A percentile compares a stretch with the other conserved stretches of the same genome.
Evolutionary conservation across 352 stramenopile species (phyloP).

Genomic region (Globisporangium cylindrosporum): DNA sequence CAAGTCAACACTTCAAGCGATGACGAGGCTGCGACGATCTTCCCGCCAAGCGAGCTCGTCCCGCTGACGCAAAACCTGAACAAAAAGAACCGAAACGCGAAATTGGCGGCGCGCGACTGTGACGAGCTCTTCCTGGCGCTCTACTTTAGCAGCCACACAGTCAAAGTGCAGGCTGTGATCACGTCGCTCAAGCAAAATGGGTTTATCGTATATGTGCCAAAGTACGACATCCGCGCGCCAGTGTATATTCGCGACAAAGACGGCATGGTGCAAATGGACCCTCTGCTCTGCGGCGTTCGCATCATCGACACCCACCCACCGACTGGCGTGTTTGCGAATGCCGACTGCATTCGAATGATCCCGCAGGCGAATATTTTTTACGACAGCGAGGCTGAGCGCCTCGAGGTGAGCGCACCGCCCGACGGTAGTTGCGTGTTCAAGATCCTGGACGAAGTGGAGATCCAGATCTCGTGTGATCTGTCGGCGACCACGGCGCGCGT

Average conservation of each 20-base stretch:
- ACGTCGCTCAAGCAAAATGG: conserved; percentile 90
- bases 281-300: conserved; percentile 63
- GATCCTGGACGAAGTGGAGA: conserved; percentile 73
- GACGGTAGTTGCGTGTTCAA: conserved; percentile 40
- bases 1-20: not conserved
- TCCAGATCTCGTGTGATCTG: conserved; percentile 80
- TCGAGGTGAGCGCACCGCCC: conserved; percentile 30
- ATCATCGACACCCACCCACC: conserved; percentile 58
- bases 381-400: conserved; percentile 25
- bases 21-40: conserved; percentile 22
- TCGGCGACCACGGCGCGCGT: conserved; percentile 64
- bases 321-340: conserved; percentile 55
- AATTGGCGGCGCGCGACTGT: conserved; percentile 85
- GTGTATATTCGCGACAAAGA: conserved; percentile 90
- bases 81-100: conserved; percentile 87
- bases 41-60: conserved; percentile 65
- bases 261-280: conserved; percentile 83
- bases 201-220: conserved; percentile 91
- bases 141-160: conserved; percentile 89
- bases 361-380: conserved; percentile 43
- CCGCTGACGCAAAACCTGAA: conserved; percentile 88
- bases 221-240: conserved; percentile 89
- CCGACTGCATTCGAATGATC: conserved; percentile 61
- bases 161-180: conserved; percentile 85
- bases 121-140: conserved; percentile 91